Base-by-base conservation (phyloP, 345 rosid species). In the Theobroma cacao region DNA sequence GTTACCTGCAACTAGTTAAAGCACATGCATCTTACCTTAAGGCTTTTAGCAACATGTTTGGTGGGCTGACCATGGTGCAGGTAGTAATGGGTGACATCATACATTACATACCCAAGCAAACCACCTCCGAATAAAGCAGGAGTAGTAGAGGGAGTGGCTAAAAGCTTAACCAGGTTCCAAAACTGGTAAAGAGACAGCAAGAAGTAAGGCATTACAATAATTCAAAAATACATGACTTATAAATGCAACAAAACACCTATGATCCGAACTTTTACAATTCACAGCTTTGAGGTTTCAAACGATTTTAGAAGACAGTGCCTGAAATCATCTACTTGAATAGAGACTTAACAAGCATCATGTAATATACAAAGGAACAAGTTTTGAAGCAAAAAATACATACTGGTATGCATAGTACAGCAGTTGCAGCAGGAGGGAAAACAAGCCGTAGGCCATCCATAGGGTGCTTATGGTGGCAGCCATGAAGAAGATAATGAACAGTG, bases 41-140 rank as follows among this genome's bases (percentile, higher is more conserved):
- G 97, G 78, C 82, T 79, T 80, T 89, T 90, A 9, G 97, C 79
- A 40, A 84, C 68, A 59, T 87, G 75, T 8, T 63, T 83, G 45
- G 92, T 71, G 43, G 99, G 99, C 79, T 92, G 99, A 74, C 95
- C 98, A 79, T 95, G 98, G 86, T 95, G 99, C 76, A 95, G 81
- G 82, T 95, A 95, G 86, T 92, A 95, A 80, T 95, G 99, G 75
- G 95, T 93, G 67, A 89, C 88, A 81, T 95, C 99, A 72, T 93
- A 95, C 43, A 92, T 88, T 69, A 95, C 97, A 77, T 95, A 95
- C 17, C 99, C 97, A 50, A 93, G 87, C 82, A 95, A 74, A 77
- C 97, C 97, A 66, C 98, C 99, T 36, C 92, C 97, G 61, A 95
- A 93, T 65, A 95, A 77, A 17, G 95, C 97, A 8, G 98, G 98